These are phyloP conservation scores for Boletus pseudo-olivaceus DNA, from an alignment of 768 basidiomycete genomes.

Conservation along the genomic window DNA sequence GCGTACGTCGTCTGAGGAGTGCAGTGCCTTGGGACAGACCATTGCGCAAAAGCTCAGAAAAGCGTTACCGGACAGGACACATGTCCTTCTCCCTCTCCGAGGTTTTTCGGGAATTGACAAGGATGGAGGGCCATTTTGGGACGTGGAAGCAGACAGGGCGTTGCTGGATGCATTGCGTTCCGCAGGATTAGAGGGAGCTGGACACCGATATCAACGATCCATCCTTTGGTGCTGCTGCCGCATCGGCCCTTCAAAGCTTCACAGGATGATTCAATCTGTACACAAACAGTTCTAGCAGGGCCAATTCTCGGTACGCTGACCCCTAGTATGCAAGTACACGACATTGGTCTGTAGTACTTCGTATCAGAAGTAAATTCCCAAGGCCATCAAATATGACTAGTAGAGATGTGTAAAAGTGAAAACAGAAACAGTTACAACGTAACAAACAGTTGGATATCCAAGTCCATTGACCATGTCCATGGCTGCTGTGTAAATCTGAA, in stretches of 20 bases:
- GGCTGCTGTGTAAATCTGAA: constrained; percentile 29
- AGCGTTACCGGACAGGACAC: constrained; percentile 15
- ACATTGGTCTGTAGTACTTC: neutral
- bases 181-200: constrained; percentile 13
- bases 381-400: constrained; percentile 13
- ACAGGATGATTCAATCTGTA: constrained; percentile 15
- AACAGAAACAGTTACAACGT: constrained; percentile 43
- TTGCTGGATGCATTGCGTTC: constrained; percentile 18
- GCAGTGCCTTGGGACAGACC: constrained; percentile 17
- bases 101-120: constrained; percentile 28
- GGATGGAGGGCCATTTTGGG: constrained; percentile 22
- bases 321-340: neutral
- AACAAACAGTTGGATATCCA: constrained; percentile 50
- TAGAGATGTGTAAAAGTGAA: constrained; percentile 5
- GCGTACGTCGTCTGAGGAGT: constrained; percentile 29
- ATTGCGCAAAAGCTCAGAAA: constrained; percentile 20
- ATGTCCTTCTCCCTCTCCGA: constrained; percentile 21
- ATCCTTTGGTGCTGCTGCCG: constrained; percentile 17
- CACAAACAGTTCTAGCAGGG: neutral
- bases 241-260: constrained; percentile 19
- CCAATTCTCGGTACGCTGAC: neutral
- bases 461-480: constrained; percentile 52
- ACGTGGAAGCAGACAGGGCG: constrained; percentile 23
- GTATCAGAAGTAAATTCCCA: neutral
- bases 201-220: constrained; percentile 27